Evolutionary conservation across 306 rosid species (phyloP), one percentile per base, ranked within the genome.

Genomic region (Canavalia ensiformis): DNA sequence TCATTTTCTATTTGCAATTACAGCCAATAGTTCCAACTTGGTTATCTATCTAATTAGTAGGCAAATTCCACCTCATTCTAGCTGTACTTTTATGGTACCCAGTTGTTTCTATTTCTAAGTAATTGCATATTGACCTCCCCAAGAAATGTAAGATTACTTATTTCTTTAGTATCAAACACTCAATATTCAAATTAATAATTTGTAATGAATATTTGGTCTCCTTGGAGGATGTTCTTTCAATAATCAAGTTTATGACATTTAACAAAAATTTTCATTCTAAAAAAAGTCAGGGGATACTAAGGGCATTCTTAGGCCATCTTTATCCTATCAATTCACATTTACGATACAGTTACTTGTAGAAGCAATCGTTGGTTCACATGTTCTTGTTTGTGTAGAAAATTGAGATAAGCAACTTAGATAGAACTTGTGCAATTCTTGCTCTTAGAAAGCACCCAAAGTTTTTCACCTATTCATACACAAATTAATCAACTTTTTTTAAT

Each of bases 1-100:
- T 50, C 64, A 60, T 76, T 69, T 62, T 76, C 76, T 76, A 46
- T 64, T 76, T 68, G 64, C 75, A 77, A 44, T 77, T 59, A 77
- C 75, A 68, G 66, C 84, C 82, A 60, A 59, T n/a, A 67, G 13
- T 37, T 74, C 84, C 83, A 79, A 63, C 71, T 33, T 29, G 83
- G 39, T 34, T 68, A 25, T 37, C 41, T 41, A 39, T 50, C 25
- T 66, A 4, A 13, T 39, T 29, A 12, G 45, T 1, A 52, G 42
- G 34, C 66, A 52, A 74, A 78, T 68, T 52, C 79, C 89, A 86
- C 76, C 86, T 82, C 84, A 86, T 78, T 63, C 79, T 78, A 82
- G 84, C 89, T 82, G 86, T 74, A 59, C 33, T 47, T 73, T 45
- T 28, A 2, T 74, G 9, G 56, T 68, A 2, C 71, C 59, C 39